Evolutionary conservation across 202 grass and related monocot species (phyloP).

Genomic region (Panicum hallii): DNA sequence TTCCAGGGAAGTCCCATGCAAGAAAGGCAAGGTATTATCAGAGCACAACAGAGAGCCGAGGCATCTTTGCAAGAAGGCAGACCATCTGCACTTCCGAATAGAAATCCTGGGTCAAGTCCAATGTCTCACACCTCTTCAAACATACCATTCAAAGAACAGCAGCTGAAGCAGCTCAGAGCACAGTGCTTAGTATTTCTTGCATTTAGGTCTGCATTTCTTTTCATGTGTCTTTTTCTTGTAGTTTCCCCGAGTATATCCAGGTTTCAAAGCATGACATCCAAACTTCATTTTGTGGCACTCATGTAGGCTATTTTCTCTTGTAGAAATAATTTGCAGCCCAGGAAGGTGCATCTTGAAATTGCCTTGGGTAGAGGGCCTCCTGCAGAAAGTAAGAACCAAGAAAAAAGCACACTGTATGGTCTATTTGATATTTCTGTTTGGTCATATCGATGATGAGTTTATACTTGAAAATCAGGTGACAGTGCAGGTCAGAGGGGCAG

Average conservation of each 20-base stretch:
- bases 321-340: constrained; percentile 90
- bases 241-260: constrained; percentile 28
- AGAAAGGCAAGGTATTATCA: constrained; percentile 68
- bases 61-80: constrained; percentile 61
- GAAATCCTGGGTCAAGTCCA: constrained; percentile 55
- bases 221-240: constrained; percentile 31
- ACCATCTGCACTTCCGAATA: constrained; percentile 51
- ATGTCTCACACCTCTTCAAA: constrained; percentile 60
- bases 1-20: constrained; percentile 77
- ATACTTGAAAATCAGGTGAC: constrained; percentile 63
- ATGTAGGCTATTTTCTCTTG: constrained; percentile 45
- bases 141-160: constrained; percentile 91
- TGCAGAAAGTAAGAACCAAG: constrained; percentile 73
- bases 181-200: constrained; percentile 99
- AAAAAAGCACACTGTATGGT: constrained; percentile 32
- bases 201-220: constrained; percentile 68
- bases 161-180: constrained; percentile 99
- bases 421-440: constrained; percentile 37
- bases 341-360: constrained; percentile 97
- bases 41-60: constrained; percentile 57
- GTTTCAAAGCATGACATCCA: constrained; percentile 13
- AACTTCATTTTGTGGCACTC: constrained; percentile 35
- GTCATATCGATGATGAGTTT: constrained; percentile 44
- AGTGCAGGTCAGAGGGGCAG: constrained; percentile 57
- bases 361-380: constrained; percentile 71